Percentiles rank a stretch among this genome's conserved stretches.
phyloP scores from a whole-genome alignment of 352 stramenopile species.

The Phytophthora meadii region DNA sequence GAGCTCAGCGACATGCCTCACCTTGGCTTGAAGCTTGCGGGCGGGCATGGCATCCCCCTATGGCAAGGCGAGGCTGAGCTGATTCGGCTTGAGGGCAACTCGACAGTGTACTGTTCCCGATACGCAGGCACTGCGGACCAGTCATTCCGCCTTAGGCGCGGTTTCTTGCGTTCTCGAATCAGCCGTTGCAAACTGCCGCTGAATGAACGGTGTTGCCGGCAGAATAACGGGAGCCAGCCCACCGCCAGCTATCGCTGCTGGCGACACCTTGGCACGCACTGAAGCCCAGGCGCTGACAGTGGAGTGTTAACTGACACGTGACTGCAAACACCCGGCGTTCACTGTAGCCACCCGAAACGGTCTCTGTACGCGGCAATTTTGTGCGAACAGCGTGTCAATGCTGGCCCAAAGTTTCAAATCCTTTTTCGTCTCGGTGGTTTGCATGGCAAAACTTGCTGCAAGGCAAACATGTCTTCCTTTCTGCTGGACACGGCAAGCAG shows the following conservation, averaged over 20 bases:
- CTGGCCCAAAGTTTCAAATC: constrained; percentile 30
- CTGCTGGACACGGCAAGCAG: not conserved
- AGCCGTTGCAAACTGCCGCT: constrained; percentile 4
- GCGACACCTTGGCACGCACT: constrained; percentile 5
- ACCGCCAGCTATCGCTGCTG: not conserved
- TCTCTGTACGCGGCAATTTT: constrained; percentile 3
- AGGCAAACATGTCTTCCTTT: not conserved
- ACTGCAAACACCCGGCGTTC: not conserved
- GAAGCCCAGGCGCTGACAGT: too few relatives aligned
- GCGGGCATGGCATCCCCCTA: constrained; percentile 1
- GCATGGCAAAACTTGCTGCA: not conserved
- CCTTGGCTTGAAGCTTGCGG: constrained; percentile 10
- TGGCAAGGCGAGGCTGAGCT: not conserved
- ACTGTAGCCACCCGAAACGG: constrained; percentile 2
- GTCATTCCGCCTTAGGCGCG: not conserved
- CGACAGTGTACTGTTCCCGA: not conserved
- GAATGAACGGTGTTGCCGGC: not conserved
- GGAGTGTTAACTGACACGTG: not conserved
- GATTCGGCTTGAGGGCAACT: not conserved
- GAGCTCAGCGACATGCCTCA: constrained; percentile 26
- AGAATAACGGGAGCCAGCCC: not conserved
- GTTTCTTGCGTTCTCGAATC: constrained; percentile 12
- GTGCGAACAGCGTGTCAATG: constrained; percentile 13
- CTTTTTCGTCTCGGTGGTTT: not conserved
- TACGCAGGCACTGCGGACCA: constrained; percentile 4